Percentiles rank a stretch among this genome's conserved stretches.
Evolutionary conservation across 176 grass and related monocot genomes (phyloP).

Genomic region (Carex parvula): DNA sequence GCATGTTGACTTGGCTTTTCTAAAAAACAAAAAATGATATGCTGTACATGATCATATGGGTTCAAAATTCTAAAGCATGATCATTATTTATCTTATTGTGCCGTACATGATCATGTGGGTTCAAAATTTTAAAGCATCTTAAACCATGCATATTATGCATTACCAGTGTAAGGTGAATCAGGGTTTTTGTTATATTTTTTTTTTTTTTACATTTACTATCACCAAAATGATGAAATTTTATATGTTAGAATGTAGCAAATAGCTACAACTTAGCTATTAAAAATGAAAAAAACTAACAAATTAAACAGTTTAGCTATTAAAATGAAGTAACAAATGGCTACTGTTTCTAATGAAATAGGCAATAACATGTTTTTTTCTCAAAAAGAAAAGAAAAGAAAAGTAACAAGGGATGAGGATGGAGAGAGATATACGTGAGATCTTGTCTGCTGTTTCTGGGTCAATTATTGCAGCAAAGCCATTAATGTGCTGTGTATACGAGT

Average conservation of each 20-base stretch:
- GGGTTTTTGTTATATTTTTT: neutral
- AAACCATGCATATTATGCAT: neutral
- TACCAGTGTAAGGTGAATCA: neutral
- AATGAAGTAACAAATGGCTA: neutral
- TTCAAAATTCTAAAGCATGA: no score
- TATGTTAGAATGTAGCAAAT: no score
- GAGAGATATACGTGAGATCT: constrained; percentile 40
- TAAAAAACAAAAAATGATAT: no score
- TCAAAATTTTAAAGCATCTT: neutral
- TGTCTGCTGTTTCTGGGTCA: constrained; percentile 31
- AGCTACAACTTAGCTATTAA: no score
- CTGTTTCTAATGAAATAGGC: no score
- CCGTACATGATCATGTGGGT: neutral
- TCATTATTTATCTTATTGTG: no score
- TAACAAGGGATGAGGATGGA: neutral
- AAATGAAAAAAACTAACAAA: neutral
- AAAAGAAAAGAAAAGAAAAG: no score
- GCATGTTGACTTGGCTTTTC: neutral
- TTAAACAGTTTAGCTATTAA: neutral
- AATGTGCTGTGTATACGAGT: constrained; percentile 74
- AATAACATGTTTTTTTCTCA: no score
- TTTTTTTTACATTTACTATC: neutral
- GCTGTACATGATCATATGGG: neutral
- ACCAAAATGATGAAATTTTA: neutral
- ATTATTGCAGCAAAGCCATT: constrained; percentile 74